Evolutionary conservation across 345 rosid genomes (phyloP).

Genomic region (Eucalyptus regnans): DNA sequence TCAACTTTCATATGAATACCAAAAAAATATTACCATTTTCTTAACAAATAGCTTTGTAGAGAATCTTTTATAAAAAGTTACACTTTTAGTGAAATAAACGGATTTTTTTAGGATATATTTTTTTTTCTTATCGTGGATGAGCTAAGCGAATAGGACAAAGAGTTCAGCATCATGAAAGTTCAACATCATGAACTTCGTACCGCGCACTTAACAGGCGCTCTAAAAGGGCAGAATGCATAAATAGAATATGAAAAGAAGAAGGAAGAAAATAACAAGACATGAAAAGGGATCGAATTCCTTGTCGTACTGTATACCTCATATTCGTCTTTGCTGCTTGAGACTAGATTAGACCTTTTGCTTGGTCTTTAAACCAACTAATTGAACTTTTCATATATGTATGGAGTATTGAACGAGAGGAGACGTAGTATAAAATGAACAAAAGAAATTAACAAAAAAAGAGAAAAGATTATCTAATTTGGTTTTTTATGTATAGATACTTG

Average conservation of each 20-base stretch:
- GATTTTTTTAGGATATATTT: rapidly evolving
- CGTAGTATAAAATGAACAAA: background rate
- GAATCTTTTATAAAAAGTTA: too few species aligned
- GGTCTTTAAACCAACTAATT: background rate
- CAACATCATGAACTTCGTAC: background rate
- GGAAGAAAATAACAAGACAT: background rate
- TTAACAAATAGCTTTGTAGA: too few species aligned
- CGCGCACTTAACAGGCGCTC: background rate
- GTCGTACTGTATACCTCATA: rapidly evolving
- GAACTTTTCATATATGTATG: background rate
- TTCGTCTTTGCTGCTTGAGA: background rate
- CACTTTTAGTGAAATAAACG: too few species aligned
- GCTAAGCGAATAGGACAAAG: background rate
- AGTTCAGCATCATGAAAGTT: background rate
- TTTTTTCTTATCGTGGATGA: background rate
- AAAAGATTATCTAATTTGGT: background rate
- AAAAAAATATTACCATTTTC: too few species aligned
- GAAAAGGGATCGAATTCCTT: background rate
- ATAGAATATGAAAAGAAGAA: background rate
- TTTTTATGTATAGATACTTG: background rate
- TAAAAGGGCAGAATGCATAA: background rate
- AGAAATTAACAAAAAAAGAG: background rate
- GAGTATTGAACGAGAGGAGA: background rate
- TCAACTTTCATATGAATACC: too few species aligned
- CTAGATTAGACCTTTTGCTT: background rate